These are phyloP conservation scores for Tubosaeta brunneosetosa DNA, from an alignment of 768 basidiomycete genomes.

Conservation along the genomic window DNA sequence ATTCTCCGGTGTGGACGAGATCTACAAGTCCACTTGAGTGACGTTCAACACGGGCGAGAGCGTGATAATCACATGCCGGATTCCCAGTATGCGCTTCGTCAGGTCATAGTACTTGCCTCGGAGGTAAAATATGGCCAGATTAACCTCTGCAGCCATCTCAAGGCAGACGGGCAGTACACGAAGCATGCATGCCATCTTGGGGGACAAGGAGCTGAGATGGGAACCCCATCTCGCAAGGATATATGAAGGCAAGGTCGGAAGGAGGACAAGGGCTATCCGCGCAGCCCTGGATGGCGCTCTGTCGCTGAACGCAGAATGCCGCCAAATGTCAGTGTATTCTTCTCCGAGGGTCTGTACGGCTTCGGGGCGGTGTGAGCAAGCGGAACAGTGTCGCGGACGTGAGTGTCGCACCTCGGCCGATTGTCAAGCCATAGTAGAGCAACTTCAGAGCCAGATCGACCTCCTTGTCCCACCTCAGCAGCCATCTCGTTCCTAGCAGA, in stretches of 20 bases:
- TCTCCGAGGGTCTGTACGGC: conserved; percentile 85
- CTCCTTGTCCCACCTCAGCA: conserved; percentile 78
- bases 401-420: conserved; percentile 56
- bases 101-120: conserved; percentile 76
- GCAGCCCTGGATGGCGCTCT: conserved; percentile 40
- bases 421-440: conserved; percentile 69
- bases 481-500: conserved; percentile 67
- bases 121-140: conserved; percentile 78
- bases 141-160: conserved; percentile 62
- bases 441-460: conserved; percentile 65
- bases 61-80: conserved; percentile 54
- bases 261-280: conserved; percentile 55
- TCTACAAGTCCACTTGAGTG: conserved; percentile 36
- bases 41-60: background rate
- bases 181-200: conserved; percentile 29
- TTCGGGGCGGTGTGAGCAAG: conserved; percentile 27
- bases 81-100: conserved; percentile 58
- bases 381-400: background rate
- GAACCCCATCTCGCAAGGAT: conserved; percentile 48
- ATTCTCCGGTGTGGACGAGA: conserved; percentile 68
- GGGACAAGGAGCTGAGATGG: conserved; percentile 31
- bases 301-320: conserved; percentile 44
- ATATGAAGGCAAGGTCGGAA: conserved; percentile 65
- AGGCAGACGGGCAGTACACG: conserved; percentile 44
- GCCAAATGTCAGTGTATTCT: conserved; percentile 86